Percentiles rank a stretch among this genome's conserved stretches.
phyloP scores from a whole-genome alignment of 2,329 filamentous ascomycete genomes.

The Paradendryphiella salina region DNA sequence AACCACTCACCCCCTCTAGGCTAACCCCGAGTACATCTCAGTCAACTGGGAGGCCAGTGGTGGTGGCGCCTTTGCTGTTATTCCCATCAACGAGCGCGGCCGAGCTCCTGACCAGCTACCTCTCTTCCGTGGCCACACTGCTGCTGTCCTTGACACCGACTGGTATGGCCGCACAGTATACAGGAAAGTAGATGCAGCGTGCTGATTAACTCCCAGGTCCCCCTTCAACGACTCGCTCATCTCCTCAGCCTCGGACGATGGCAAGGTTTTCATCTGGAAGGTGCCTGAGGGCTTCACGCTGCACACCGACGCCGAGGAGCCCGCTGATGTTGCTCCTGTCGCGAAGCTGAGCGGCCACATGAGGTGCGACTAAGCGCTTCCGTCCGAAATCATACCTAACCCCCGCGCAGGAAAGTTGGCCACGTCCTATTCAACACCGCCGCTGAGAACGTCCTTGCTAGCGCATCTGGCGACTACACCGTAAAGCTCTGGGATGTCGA shows the following conservation, averaged over 20 bases:
- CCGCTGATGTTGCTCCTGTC: constrained; percentile 77
- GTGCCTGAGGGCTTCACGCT: constrained; percentile 87
- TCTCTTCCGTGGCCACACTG: constrained; percentile 93
- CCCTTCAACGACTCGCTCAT: constrained; percentile 94
- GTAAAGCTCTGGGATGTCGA: constrained; percentile 95
- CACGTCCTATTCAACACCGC: constrained; percentile 98
- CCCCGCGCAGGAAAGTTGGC: constrained; percentile 76
- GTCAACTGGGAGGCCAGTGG: constrained; percentile 99
- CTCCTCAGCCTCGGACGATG: constrained; percentile 93
- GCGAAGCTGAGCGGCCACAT: constrained; percentile 84
- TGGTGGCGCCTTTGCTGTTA: constrained; percentile 94
- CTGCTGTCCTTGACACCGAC: constrained; percentile 93
- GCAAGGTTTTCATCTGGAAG: constrained; percentile 95
- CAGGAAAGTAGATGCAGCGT: neutral
- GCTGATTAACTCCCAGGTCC: constrained; percentile 63
- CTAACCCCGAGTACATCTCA: constrained; percentile 91
- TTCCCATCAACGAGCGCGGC: constrained; percentile 85
- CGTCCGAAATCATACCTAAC: constrained; percentile 19
- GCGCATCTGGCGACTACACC: constrained; percentile 90
- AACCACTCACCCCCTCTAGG: constrained; percentile 58
- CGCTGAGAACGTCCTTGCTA: constrained; percentile 92
- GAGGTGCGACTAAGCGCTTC: constrained; percentile 58
- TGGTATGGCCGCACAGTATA: constrained; percentile 61
- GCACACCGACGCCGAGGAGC: constrained; percentile 79
- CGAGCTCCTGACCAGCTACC: constrained; percentile 91